A percentile compares a stretch with the other conserved stretches of the same genome.
These are phyloP conservation scores for Sporisorium reilianum DNA, from an alignment of 1,284 basidiomycete genomes.

Conservation along the genomic window DNA sequence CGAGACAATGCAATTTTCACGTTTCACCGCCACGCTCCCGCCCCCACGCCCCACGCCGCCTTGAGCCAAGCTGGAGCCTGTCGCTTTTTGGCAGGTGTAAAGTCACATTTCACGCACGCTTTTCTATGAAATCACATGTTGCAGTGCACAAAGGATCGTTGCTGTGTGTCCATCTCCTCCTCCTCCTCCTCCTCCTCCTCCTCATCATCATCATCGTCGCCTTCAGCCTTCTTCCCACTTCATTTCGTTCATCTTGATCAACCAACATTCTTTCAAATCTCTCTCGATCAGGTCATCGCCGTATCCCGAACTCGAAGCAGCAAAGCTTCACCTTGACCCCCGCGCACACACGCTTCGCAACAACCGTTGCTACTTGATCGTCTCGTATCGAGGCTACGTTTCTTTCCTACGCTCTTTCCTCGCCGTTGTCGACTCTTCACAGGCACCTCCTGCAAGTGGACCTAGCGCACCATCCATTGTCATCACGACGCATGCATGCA, in stretches of 20 bases:
- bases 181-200: background rate
- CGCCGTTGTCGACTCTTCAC: background rate
- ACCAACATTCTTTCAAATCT: background rate
- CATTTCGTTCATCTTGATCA: background rate
- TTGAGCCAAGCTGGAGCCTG: no score
- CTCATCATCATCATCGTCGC: background rate
- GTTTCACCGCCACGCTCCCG: no score
- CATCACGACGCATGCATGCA: background rate
- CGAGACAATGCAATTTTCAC: no score
- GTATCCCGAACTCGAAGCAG: background rate
- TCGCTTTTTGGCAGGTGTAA: background rate
- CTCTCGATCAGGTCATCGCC: background rate
- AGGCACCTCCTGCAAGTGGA: background rate
- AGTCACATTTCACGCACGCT: background rate
- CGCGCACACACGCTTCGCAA: conserved; percentile 1
- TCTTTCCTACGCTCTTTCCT: background rate
- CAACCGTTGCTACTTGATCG: background rate
- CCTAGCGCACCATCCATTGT: background rate
- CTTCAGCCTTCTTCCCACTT: no score
- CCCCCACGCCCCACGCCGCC: no score
- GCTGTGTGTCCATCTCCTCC: background rate
- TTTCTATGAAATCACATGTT: background rate
- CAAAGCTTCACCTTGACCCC: background rate
- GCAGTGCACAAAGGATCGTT: background rate
- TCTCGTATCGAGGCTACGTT: background rate